Base-by-base conservation (phyloP, 2,329 filamentous ascomycete genomes). In the Colletotrichum cuscutae region DNA sequence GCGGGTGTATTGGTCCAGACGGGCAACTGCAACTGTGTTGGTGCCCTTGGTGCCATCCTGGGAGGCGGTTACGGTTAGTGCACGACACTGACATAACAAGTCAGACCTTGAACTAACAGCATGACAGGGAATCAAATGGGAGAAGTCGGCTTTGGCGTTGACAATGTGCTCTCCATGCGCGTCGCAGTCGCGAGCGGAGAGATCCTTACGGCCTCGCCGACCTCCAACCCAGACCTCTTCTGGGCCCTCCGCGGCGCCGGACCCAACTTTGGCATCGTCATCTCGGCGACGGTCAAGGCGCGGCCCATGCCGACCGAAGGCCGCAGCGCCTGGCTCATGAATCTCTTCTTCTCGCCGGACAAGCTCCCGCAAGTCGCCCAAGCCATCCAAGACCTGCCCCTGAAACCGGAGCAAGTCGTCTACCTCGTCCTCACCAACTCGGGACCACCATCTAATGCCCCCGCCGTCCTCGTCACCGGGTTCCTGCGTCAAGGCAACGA, bases 221-320 rank as follows among this genome's bases (percentile, higher is more conserved):
- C 65, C 2, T 76, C 76, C 52, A 75, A 81, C 63, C n/a, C 74
- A 11, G 85, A 88, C 72, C 77, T 88, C 0, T 80, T 87, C 75
- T 88, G 86, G 86, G 86, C 84, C 22, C 76, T 88, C 0, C 85
- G 81, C 77, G 87, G 87, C 19, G 87, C 86, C 3, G 86, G 85
- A 1, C 85, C 83, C 9, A 88, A 88, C 75, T 84, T 88, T 74
- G 86, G 87, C 54, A 84, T 89, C 63, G 82, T 88, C 54, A 77
- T 85, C 67, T 85, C 82, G 72, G 82, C 85, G n/a, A 83, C 79
- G 26, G 84, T 87, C 74, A 84, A 81, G 73, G 77, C 85, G 11
- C 82, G 78, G 69, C 49, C 76, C 19, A 81, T 82, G 75, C 77
- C 78, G n/a, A 79, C 64, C 28, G 71, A 58, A 13, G 46, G 77